Evolutionary conservation across 768 basidiomycete genomes (phyloP).

Genomic region (Pleurotus tuoliensis): DNA sequence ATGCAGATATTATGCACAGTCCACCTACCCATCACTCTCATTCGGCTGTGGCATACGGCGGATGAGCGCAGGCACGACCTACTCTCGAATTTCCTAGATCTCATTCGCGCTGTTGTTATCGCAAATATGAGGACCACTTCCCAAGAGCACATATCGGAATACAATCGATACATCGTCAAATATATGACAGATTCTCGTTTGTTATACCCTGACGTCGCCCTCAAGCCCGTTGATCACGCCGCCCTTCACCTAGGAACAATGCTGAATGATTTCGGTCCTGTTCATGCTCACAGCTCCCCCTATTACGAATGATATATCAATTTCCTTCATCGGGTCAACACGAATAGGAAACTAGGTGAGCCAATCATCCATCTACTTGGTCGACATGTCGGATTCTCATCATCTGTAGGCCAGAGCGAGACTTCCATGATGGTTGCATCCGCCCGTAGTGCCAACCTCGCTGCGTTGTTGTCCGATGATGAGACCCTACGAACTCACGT

Average conservation of each 20-base stretch:
- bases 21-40: background rate
- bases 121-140: constrained; percentile 18
- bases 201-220: constrained; percentile 14
- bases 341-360: constrained; percentile 19
- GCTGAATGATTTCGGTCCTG: constrained; percentile 18
- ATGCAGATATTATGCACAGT: background rate
- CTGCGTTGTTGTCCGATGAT: constrained; percentile 12
- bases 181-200: constrained; percentile 13
- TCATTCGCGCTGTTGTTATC: constrained; percentile 14
- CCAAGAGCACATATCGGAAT: constrained; percentile 14
- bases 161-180: constrained; percentile 14
- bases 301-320: constrained; percentile 27
- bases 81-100: background rate
- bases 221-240: constrained; percentile 20
- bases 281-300: constrained; percentile 21
- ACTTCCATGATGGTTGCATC: constrained; percentile 11
- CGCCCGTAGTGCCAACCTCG: constrained; percentile 11
- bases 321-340: constrained; percentile 18
- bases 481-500: background rate
- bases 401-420: constrained; percentile 12
- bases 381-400: background rate
- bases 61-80: background rate
- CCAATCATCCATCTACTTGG: background rate
- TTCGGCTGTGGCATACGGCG: background rate
- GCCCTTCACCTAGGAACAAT: constrained; percentile 19